These are phyloP conservation scores for Mortierella sp. DNA, from an alignment of 371 early-diverging fungal species.

Conservation along the genomic window DNA sequence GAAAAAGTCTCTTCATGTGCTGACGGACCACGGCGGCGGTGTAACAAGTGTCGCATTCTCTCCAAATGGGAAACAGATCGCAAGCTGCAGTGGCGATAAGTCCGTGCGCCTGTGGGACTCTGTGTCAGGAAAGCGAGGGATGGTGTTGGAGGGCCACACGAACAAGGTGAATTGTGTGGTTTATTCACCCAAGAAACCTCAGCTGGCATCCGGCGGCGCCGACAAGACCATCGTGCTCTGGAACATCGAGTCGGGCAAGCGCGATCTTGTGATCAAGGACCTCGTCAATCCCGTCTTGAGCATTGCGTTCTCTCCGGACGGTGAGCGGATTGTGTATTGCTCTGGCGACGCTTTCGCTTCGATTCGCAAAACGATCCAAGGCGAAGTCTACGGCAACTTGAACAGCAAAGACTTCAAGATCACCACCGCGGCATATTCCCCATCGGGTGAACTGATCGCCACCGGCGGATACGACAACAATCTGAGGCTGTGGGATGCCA, in stretches of 20 bases:
- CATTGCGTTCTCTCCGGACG: background rate
- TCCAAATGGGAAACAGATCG: background rate
- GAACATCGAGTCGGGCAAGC: background rate
- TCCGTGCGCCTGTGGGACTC: background rate
- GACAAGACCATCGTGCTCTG: background rate
- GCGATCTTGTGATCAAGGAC: background rate
- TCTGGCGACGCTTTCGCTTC: background rate
- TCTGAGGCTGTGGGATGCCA: constrained; percentile 15
- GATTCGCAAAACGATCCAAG: background rate
- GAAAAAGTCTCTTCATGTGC: background rate
- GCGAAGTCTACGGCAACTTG: background rate
- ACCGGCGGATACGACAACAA: constrained; percentile 7
- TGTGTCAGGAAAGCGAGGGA: background rate
- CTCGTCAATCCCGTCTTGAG: background rate
- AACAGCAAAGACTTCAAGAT: background rate
- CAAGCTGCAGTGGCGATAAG: background rate
- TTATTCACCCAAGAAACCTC: background rate
- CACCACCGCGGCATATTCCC: constrained; percentile 7
- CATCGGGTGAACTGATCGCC: constrained; percentile 13
- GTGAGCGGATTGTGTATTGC: background rate
- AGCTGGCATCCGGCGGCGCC: background rate
- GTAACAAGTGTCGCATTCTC: background rate
- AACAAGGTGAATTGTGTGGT: background rate
- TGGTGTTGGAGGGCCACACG: background rate
- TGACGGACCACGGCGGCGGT: background rate